These are phyloP conservation scores for Nigrospora sphaerica DNA, from an alignment of 2,329 filamentous ascomycete species.

Conservation along the genomic window DNA sequence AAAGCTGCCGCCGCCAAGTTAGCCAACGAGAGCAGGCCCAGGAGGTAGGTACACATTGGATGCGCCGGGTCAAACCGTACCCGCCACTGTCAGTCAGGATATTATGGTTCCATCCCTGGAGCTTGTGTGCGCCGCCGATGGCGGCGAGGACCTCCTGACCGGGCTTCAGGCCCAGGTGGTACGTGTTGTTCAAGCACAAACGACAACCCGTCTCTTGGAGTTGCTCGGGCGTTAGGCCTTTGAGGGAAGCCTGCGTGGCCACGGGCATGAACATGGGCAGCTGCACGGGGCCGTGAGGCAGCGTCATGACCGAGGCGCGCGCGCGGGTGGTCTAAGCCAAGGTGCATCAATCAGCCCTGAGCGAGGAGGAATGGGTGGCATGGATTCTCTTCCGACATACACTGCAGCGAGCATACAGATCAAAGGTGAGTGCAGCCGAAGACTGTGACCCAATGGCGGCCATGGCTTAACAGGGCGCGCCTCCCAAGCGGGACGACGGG, in stretches of 20 bases:
- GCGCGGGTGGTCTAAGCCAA: slow-evolving; percentile 79
- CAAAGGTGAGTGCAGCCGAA: slow-evolving; percentile 67
- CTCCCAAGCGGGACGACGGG: background rate
- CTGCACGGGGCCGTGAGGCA: slow-evolving; percentile 86
- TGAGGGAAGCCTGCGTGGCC: slow-evolving; percentile 91
- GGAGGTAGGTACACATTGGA: too few species aligned
- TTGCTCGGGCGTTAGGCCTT: slow-evolving; percentile 88
- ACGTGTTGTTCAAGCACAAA: slow-evolving; percentile 95
- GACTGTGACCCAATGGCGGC: slow-evolving; percentile 40
- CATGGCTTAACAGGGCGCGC: slow-evolving; percentile 32
- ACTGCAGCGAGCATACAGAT: slow-evolving; percentile 71
- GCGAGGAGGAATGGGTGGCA: background rate
- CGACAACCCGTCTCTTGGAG: slow-evolving; percentile 83
- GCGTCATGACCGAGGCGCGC: slow-evolving; percentile 75
- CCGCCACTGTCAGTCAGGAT: slow-evolving; percentile 78
- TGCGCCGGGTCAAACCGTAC: slow-evolving; percentile 29
- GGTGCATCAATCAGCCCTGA: background rate
- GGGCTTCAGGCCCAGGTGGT: slow-evolving; percentile 90
- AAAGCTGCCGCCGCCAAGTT: slow-evolving; percentile 53
- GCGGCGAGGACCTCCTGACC: slow-evolving; percentile 83
- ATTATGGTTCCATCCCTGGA: slow-evolving; percentile 94
- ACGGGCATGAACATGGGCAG: slow-evolving; percentile 98
- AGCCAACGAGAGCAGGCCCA: slow-evolving; percentile 8
- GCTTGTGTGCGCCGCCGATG: slow-evolving; percentile 84
- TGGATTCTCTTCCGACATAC: slow-evolving; percentile 42